A percentile compares a stretch with the other conserved stretches of the same genome.
These are phyloP conservation scores for Moesziomyces parantarcticus DNA, from an alignment of 1,284 basidiomycete genomes.

Conservation along the genomic window DNA sequence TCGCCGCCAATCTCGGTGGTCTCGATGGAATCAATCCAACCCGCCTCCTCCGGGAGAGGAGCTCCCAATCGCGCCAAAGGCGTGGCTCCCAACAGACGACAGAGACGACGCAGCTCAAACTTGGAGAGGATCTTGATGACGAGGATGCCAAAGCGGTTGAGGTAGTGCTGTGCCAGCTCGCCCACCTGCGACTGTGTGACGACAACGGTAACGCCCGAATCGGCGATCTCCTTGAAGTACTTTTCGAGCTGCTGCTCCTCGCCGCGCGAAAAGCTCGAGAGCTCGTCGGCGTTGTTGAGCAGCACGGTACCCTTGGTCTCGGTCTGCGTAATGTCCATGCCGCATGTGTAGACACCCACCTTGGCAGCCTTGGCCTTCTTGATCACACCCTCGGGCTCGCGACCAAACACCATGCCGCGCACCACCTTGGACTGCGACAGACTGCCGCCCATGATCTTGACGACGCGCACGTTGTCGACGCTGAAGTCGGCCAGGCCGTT, in stretches of 20 bases:
- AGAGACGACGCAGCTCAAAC: conserved; percentile 93
- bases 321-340: conserved; percentile 92
- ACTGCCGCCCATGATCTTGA: conserved; percentile 97
- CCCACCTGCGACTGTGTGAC: conserved; percentile 92
- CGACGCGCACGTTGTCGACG: conserved; percentile 96
- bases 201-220: conserved; percentile 92
- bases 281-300: conserved; percentile 93
- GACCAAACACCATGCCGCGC: conserved; percentile 96
- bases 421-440: conserved; percentile 86
- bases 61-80: conserved; percentile 95
- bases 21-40: conserved; percentile 92
- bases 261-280: conserved; percentile 88
- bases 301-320: conserved; percentile 99
- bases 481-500: conserved; percentile 57
- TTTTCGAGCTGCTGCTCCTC: conserved; percentile 77
- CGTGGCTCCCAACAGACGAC: conserved; percentile 94
- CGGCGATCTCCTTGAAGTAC: conserved; percentile 89
- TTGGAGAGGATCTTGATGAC: conserved; percentile 98
- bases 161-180: conserved; percentile 96
- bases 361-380: conserved; percentile 75
- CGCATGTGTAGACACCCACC: conserved; percentile 87
- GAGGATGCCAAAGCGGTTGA: conserved; percentile 91
- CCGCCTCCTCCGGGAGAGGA: conserved; percentile 95
- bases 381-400: conserved; percentile 86
- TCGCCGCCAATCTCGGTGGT: conserved; percentile 97